Base-by-base conservation (phyloP, 306 rosid species). In the Calophaca sinica region DNA sequence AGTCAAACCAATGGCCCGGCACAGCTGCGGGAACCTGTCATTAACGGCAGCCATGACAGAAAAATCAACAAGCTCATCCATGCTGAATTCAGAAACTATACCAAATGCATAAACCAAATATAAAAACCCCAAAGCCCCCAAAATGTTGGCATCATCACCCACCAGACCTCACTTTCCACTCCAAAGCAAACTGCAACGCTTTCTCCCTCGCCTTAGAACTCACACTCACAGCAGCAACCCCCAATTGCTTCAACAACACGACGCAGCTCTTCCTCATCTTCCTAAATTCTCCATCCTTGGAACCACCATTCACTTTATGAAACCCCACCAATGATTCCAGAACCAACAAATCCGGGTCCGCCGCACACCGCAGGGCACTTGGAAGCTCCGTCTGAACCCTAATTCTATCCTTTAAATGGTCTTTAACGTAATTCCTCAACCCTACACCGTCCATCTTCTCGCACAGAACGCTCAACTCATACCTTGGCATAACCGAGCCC, bases 391-490 rank as follows among this genome's bases (percentile, higher is more conserved):
- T 70, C 76, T 86, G 58, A 28, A 89, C n/a, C 13, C 59, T 63
- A 5, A 15, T 20, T 82, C 77, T 78, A 33, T 85, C 87, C 65
- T 59, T 70, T 15, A 80, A 52, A 26, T 82, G 42, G 26, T 74
- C 58, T 10, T 5, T 38, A 4, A 89, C 12, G 68, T 85, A 89
- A 63, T 79, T 85, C 68, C 84, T 83, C 87, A 93, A 65, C 75
- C 91, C 97, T 15, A 66, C 62, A 9, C 91, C 88, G 57, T 93
- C 92, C 93, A 86, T 84, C 41, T 62, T 80, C 87, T 85, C 86
- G 55, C 93, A 91, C 9, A 85, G 57, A 10, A 74, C 75, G 46
- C 67, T 67, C 84, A 93, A 65, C 29, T 78, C 85, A 1, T 76
- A 62, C 64, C 89, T 54, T 38, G 92, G 86, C 68, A 60, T 2